Evolutionary conservation across 2,329 filamentous ascomycete species (phyloP).

Genomic region (Cadophora sp.): DNA sequence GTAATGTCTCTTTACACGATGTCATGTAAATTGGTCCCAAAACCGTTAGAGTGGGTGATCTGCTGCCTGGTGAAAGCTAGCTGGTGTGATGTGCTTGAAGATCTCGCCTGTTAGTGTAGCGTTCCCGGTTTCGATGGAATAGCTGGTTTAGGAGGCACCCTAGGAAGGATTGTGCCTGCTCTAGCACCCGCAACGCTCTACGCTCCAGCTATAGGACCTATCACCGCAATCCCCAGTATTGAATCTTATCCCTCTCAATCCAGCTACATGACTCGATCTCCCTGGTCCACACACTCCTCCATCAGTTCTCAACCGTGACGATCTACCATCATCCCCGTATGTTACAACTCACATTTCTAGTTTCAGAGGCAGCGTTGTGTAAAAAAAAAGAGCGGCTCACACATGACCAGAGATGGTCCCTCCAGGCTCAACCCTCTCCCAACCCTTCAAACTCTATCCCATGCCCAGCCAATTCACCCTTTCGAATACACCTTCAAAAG

Average conservation of each 20-base stretch:
- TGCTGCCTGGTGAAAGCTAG: neutral
- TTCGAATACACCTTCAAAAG: constrained; percentile 14
- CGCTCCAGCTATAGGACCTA: neutral
- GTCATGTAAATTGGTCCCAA: too few species aligned
- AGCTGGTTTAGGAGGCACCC: neutral
- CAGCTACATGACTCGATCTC: neutral
- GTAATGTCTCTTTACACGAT: too few species aligned
- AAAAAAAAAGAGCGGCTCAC: neutral
- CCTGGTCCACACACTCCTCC: neutral
- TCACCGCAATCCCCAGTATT: neutral
- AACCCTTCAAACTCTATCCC: constrained; percentile 1
- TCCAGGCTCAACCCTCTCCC: neutral
- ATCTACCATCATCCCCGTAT: neutral
- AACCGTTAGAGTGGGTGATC: too few species aligned
- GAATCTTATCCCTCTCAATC: neutral
- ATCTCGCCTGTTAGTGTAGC: neutral
- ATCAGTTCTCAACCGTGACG: neutral
- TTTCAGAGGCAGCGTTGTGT: too few species aligned
- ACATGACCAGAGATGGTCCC: neutral
- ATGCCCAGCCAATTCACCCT: constrained; percentile 15
- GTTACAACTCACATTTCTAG: too few species aligned
- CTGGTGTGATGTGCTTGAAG: neutral
- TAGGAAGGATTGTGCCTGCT: neutral
- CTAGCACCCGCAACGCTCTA: neutral
- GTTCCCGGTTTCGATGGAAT: neutral